Evolutionary conservation across 1,284 basidiomycete genomes (phyloP).

Genomic region (Trichosporon sp.): DNA sequence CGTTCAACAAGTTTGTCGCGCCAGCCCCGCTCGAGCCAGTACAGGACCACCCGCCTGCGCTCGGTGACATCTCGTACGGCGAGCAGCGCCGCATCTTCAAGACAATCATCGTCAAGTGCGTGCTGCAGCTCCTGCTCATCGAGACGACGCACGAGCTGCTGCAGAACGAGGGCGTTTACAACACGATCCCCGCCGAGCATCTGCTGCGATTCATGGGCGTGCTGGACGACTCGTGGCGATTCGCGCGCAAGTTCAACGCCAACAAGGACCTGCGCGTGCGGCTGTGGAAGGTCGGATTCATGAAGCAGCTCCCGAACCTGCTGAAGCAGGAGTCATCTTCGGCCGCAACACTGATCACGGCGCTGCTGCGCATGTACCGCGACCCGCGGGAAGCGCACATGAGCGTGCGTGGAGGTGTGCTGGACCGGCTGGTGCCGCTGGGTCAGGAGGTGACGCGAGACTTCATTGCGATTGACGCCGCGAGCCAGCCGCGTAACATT

Average conservation of each 20-base stretch:
- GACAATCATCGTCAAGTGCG: conserved; percentile 99
- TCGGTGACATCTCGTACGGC: conserved; percentile 34
- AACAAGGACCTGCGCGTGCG: conserved; percentile 95
- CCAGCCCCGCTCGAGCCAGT: conserved; percentile 42
- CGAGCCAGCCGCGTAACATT: conserved; percentile 93
- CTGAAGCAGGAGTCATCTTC: conserved; percentile 97
- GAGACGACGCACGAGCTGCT: conserved; percentile 96
- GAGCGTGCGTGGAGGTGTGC: conserved; percentile 71
- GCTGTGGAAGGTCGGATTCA: conserved; percentile 99
- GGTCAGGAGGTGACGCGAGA: conserved; percentile 86
- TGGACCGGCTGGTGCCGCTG: conserved; percentile 85
- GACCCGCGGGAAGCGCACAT: conserved; percentile 82
- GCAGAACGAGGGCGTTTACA: conserved; percentile 86
- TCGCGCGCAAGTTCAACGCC: conserved; percentile 95
- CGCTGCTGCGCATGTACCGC: conserved; percentile 88
- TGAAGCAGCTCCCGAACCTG: conserved; percentile 98
- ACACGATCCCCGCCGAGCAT: conserved; percentile 88
- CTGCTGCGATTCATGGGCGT: conserved; percentile 88
- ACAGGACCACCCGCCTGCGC: conserved; percentile 23
- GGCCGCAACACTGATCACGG: conserved; percentile 88
- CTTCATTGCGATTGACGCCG: conserved; percentile 81
- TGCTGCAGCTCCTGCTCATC: conserved; percentile 91
- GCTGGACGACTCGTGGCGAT: conserved; percentile 93
- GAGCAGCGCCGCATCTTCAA: conserved; percentile 90
- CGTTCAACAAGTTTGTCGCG: conserved; percentile 46